These are phyloP conservation scores for Ustilago tritici DNA, from an alignment of 1,284 basidiomycete genomes.

Conservation along the genomic window DNA sequence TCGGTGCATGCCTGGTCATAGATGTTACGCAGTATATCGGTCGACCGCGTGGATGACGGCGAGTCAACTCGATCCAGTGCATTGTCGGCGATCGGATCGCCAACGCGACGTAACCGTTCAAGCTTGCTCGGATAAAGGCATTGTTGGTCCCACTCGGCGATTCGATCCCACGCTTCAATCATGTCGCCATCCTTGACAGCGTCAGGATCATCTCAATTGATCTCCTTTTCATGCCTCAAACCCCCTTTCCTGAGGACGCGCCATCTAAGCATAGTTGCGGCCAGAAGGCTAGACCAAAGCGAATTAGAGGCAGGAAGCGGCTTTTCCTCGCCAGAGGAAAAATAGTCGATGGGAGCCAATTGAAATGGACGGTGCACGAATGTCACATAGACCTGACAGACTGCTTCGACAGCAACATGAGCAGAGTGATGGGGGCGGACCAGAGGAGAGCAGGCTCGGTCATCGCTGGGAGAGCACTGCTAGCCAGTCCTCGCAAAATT, in stretches of 20 bases:
- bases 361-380: constrained; percentile 30
- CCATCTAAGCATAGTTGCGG: constrained; percentile 23
- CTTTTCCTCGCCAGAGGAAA: constrained; percentile 10
- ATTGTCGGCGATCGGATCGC: constrained; percentile 31
- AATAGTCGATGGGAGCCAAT: constrained; percentile 22
- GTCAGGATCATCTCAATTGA: constrained; percentile 32
- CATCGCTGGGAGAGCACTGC: background rate
- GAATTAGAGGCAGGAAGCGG: constrained; percentile 35
- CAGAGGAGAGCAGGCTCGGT: constrained; percentile 5
- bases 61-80: constrained; percentile 20
- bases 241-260: constrained; percentile 1
- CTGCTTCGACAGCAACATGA: constrained; percentile 15
- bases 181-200: constrained; percentile 43
- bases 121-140: constrained; percentile 54
- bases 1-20: constrained; percentile 8
- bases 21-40: constrained; percentile 29
- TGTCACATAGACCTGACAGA: constrained; percentile 27
- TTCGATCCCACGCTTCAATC: constrained; percentile 55
- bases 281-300: constrained; percentile 21
- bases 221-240: constrained; percentile 30
- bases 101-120: constrained; percentile 30
- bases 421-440: constrained; percentile 8
- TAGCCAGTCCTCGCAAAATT: background rate
- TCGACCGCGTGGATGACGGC: background rate
- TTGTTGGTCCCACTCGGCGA: constrained; percentile 55